These are phyloP conservation scores for Phialophora verrucosa DNA, from an alignment of 2,329 filamentous ascomycete species.

Conservation along the genomic window DNA sequence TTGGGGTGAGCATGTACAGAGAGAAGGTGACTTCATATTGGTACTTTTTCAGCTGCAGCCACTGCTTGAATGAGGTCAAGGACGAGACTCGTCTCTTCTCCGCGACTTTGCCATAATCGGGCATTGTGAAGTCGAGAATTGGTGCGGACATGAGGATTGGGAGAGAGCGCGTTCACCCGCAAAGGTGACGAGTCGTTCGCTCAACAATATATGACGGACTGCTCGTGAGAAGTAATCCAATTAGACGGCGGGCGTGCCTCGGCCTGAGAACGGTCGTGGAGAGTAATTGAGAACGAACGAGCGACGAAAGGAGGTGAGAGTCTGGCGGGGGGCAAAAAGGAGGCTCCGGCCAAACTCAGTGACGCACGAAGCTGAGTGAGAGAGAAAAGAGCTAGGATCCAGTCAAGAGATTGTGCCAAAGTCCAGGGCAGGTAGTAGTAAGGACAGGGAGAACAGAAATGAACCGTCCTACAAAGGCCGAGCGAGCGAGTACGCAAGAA, in stretches of 20 bases:
- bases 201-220: background rate
- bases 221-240: background rate
- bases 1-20: slow-evolving; percentile 95
- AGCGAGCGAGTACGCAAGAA: background rate
- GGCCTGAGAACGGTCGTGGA: slow-evolving; percentile 2
- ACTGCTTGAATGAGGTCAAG: slow-evolving; percentile 69
- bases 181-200: background rate
- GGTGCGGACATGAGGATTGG: slow-evolving; percentile 22
- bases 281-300: slow-evolving; percentile 12
- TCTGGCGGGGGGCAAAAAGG: slow-evolving; percentile 15
- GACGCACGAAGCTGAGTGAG: slow-evolving; percentile 3
- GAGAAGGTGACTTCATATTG: slow-evolving; percentile 97
- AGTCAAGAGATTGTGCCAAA: background rate
- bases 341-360: slow-evolving; percentile 8
- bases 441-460: background rate
- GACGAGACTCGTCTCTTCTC: slow-evolving; percentile 26
- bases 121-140: slow-evolving; percentile 16
- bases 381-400: too few relatives aligned
- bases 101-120: slow-evolving; percentile 32
- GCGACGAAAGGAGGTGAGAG: slow-evolving; percentile 7
- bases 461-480: background rate
- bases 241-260: background rate
- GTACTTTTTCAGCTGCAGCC: slow-evolving; percentile 94
- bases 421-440: background rate
- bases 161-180: background rate